Evolutionary conservation across 305 asterid species (phyloP).

Genomic region (Fraxinus paxiana): DNA sequence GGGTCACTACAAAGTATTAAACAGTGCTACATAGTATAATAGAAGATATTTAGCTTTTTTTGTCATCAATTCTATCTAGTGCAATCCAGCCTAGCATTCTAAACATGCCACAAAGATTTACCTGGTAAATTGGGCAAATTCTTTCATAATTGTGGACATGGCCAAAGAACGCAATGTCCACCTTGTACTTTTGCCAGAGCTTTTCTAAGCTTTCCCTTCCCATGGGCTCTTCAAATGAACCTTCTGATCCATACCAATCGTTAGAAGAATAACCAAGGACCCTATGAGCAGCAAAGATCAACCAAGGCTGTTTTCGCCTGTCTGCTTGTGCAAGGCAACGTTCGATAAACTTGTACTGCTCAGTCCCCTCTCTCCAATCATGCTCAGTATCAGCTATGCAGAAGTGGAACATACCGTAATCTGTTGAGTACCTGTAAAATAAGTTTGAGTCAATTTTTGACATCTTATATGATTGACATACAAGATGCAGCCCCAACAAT

Average conservation of each 20-base stretch:
- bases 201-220: slow-evolving; percentile 44
- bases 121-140: slow-evolving; percentile 53
- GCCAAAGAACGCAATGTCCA: slow-evolving; percentile 50
- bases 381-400: slow-evolving; percentile 45
- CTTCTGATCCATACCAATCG: slow-evolving; percentile 33
- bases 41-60: background rate
- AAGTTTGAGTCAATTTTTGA: background rate
- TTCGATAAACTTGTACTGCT: slow-evolving; percentile 40
- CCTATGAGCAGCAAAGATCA: slow-evolving; percentile 41
- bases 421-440: background rate
- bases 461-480: background rate
- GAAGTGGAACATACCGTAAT: slow-evolving; percentile 37
- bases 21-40: background rate
- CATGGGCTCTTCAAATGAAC: slow-evolving; percentile 47
- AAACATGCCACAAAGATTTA: background rate
- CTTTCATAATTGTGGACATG: slow-evolving; percentile 56
- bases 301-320: slow-evolving; percentile 44
- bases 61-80: background rate
- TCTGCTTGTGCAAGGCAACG: slow-evolving; percentile 40
- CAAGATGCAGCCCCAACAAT: background rate
- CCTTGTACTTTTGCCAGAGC: slow-evolving; percentile 47
- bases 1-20: background rate
- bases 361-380: slow-evolving; percentile 47
- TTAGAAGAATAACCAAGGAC: slow-evolving; percentile 44
- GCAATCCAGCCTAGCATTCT: background rate